Base-by-base conservation (phyloP, 345 rosid genomes). In the Gossypium mustelinum region DNA sequence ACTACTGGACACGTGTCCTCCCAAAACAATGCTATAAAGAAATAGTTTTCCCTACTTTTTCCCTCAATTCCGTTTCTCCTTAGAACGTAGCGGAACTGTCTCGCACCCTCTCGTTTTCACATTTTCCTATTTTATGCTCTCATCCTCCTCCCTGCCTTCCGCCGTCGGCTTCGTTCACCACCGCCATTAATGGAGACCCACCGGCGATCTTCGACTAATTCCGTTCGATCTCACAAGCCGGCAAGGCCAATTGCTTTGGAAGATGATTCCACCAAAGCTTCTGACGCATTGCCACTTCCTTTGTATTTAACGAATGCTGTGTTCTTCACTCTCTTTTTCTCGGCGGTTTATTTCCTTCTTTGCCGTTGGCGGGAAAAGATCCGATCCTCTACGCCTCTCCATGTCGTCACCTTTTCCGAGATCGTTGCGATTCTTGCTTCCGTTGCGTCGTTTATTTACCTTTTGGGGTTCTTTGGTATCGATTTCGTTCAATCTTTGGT, bases 301-400 rank as follows among this genome's bases (percentile, higher is more conserved):
- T 76, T 86, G 14, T 86, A 84, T 75, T 18, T 88, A 9, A 79
- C 87, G 20, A 90, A 90, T 73, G 85, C 86, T 43, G 75, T 88
- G 29, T 90, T 86, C 86, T 86, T 90, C 83, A 79, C 86, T 2
- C 80, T 86, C 61, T 90, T 90, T 82, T 90, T 88, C 85, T 82
- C 89, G 7, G 90, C 82, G 25, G 88, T 88, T 4, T 90, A 90
- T 71, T 90, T 77, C 59, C 86, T 90, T 13, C 89, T 90, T 65
- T 76, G 82, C 27, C 89, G 92, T 17, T 90, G 94, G 94, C 81
- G 94, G 11, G 92, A 90, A 73, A 90, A 90, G 94, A 88, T 90
- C 79, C 88, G 94, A 11, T 82, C 72, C 45, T 83, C 87, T 11
- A 85, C 90, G 2, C 94, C 94, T 16, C 90, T 90, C 72, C 92